A percentile compares a stretch with the other conserved stretches of the same genome.
Conservation (phyloP, 192 early-diverging fungal genomes). For the Allomyces macrogynus region DNA sequence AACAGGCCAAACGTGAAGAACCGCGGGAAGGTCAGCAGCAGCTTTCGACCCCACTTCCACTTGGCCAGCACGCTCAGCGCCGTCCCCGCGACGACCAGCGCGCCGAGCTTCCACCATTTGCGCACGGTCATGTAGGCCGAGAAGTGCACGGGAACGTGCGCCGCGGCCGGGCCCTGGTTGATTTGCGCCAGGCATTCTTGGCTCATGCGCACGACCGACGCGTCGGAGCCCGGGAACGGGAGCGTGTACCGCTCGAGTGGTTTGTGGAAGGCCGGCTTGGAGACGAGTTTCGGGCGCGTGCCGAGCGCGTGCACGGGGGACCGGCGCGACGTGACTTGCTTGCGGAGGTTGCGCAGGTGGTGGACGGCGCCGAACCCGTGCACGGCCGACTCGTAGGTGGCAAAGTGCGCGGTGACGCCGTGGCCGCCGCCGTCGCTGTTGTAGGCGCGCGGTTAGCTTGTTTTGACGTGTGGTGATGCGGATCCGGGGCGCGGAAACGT, state of each 20-base stretch:
- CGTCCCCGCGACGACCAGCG: conserved; percentile 15
- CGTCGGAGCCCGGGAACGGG: conserved; percentile 7
- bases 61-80: conserved; percentile 27
- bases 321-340: conserved; percentile 11
- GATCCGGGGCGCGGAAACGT: conserved; percentile 14
- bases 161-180: conserved; percentile 7
- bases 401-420: conserved; percentile 32
- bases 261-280: conserved; percentile 17
- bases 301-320: conserved; percentile 18
- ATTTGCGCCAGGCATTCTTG: conserved; percentile 18
- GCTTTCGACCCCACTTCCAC: conserved; percentile 27
- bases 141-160: conserved; percentile 35
- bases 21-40: conserved; percentile 35
- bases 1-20: conserved; percentile 38
- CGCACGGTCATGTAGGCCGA: conserved; percentile 34
- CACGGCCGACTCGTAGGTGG: conserved; percentile 39
- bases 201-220: conserved; percentile 6
- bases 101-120: conserved; percentile 8
- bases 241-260: conserved; percentile 4
- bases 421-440: too few relatives aligned
- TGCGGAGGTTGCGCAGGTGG: conserved; percentile 9
- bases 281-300: conserved; percentile 18
- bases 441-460: too few relatives aligned
- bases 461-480: neutral
- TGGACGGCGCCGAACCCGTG: conserved; percentile 8